Percentiles rank a stretch among this genome's conserved stretches.
phyloP scores from a whole-genome alignment of 164 flowering plant species.

The Amborella trichopoda region DNA sequence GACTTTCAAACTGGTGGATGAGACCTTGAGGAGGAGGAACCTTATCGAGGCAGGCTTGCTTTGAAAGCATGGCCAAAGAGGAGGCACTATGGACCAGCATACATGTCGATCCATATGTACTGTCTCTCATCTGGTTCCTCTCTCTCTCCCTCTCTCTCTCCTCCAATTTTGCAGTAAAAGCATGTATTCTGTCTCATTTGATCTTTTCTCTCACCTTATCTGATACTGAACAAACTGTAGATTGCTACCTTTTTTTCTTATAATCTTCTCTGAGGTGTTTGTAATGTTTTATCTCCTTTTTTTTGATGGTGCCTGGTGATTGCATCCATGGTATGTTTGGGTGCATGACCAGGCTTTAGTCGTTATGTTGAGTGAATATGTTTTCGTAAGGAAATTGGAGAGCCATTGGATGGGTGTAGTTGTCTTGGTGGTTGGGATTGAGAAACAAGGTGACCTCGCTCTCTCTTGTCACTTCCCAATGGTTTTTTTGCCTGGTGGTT shows the following conservation, averaged over 20 bases:
- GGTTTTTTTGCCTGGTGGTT: no score
- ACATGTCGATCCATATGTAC: background rate
- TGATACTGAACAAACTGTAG: background rate
- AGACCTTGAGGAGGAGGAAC: constrained; percentile 86
- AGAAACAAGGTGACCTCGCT: no score
- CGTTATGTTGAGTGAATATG: no score
- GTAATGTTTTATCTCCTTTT: background rate
- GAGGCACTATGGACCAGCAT: background rate
- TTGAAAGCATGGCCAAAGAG: constrained; percentile 16
- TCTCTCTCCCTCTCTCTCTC: background rate
- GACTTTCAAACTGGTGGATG: constrained; percentile 95
- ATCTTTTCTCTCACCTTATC: background rate
- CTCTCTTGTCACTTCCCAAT: no score
- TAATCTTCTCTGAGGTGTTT: background rate
- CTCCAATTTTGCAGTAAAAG: background rate
- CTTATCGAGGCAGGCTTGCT: constrained; percentile 90
- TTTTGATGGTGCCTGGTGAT: background rate
- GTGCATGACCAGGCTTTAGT: background rate
- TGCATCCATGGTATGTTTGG: background rate
- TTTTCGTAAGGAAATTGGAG: no score
- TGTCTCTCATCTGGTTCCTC: background rate
- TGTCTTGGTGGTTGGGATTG: no score
- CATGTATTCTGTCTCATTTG: background rate
- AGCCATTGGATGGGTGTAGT: no score
- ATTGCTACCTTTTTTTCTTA: no score